Conservation (phyloP, 805 yeast genomes). For the Cyberlindnera mycetangii region DNA sequence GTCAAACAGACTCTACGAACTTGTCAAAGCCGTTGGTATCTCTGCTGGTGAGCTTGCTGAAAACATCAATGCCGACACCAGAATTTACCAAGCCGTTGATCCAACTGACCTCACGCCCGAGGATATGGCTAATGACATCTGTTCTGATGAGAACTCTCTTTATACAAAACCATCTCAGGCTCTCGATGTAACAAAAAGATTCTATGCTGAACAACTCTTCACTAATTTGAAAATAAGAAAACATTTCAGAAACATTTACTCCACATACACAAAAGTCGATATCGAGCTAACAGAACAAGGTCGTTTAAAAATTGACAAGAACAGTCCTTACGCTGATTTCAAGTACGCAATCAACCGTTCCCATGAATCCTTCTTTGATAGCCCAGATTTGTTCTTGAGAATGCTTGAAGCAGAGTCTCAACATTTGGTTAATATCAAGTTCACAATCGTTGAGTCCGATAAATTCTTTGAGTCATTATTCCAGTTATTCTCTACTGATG, state of each 20-base stretch:
- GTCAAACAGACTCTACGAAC: conserved; percentile 57
- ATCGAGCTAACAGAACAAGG: conserved; percentile 84
- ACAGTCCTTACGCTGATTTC: conserved; percentile 81
- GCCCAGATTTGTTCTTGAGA: conserved; percentile 80
- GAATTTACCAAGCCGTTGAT: conserved; percentile 73
- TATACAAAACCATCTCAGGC: conserved; percentile 62
- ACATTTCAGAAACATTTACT: conserved; percentile 61
- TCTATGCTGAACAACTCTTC: conserved; percentile 74
- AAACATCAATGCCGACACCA: conserved; percentile 64
- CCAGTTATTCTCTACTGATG: conserved; percentile 66
- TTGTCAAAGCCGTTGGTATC: conserved; percentile 71
- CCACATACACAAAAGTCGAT: conserved; percentile 63
- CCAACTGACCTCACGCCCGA: conserved; percentile 45
- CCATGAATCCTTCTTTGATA: conserved; percentile 64
- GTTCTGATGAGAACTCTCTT: conserved; percentile 37
- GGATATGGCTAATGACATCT: conserved; percentile 47
- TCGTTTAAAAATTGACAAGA: conserved; percentile 68
- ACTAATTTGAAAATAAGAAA: conserved; percentile 79
- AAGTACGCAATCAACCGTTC: conserved; percentile 86
- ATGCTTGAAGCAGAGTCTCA: conserved; percentile 89
- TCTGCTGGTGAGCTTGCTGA: conserved; percentile 80
- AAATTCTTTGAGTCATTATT: conserved; percentile 44
- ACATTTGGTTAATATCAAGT: conserved; percentile 66
- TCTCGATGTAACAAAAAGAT: conserved; percentile 66
- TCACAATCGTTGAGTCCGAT: conserved; percentile 42